Evolutionary conservation across 2,329 filamentous ascomycete species (phyloP), one percentile per base, ranked within the genome.

Genomic region (Pseudogymnoascus sp.): DNA sequence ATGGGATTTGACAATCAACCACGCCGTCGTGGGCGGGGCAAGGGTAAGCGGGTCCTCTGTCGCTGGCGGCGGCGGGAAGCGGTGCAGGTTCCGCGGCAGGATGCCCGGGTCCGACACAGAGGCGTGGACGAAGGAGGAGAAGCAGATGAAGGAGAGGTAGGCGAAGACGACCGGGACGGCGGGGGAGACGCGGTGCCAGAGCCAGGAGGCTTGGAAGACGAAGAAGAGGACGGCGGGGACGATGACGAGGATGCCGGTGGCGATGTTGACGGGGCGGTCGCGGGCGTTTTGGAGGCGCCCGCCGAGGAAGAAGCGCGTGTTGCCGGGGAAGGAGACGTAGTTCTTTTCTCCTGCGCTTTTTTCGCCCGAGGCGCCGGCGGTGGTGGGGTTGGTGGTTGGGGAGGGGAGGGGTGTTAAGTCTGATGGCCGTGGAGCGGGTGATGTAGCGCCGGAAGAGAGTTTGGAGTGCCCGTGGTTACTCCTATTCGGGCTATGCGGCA

Each of bases 71-170:
- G 89, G 86, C n/a, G 93, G 92, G 73, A 96, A 92, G 46, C 86
- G 88, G 72, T 99, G 93, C 38, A 97, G 79, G 73, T 98, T 96
- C 67, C 95, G 89, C 16, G 95, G 95, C 37, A 97, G 81, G 66
- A 98, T 96, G 63, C 95, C 95, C 31, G 95, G 93, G 76, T 99
- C 93, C 50, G 93, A 90, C 61, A 89, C 83, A 2, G 95, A 97
- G 3, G 93, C 95, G 76, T 97, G 93, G 62, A 97, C 72, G 72
- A 98, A 99, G 2, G 95, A 98, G 24, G 93, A 96, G 59, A 97
- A 81, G 76, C 90, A 96, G 28, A 99, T 81, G 74, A 89, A 93
- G 71, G 91, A 91, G n/a, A 97, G 72, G 73, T 99, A 99, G 61
- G 86, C 93, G 77, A 96, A 98, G 46, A 91, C 76, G 69, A 98